These are phyloP conservation scores for Picochlorum sp. DNA, from an alignment of 139 green algal species.

Conservation along the genomic window DNA sequence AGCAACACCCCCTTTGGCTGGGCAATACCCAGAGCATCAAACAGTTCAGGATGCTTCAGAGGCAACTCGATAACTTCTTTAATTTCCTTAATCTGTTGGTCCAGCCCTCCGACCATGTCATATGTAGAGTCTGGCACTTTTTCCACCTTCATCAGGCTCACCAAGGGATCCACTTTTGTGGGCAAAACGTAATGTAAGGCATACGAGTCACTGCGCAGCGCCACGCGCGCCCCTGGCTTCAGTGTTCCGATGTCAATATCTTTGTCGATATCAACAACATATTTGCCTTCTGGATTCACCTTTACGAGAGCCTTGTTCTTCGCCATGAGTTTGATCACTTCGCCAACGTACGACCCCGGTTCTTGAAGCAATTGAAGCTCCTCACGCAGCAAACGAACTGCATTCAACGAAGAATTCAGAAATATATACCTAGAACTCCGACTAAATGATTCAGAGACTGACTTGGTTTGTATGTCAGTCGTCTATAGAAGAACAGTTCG, in stretches of 20 bases:
- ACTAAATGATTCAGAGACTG: too few species aligned
- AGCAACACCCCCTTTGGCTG: conserved; percentile 78
- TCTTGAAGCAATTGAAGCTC: conserved; percentile 97
- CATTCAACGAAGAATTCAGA: too few species aligned
- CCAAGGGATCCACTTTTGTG: conserved; percentile 82
- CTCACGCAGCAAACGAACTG: conserved; percentile 91
- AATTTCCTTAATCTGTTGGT: conserved; percentile 99
- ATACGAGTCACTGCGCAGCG: conserved; percentile 96
- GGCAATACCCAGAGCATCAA: conserved; percentile 95
- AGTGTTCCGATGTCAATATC: conserved; percentile 73
- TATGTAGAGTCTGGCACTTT: conserved; percentile 99
- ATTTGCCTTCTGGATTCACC: conserved; percentile 97
- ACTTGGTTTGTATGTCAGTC: background rate
- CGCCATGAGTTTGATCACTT: conserved; percentile 99
- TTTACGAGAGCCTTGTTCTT: conserved; percentile 99
- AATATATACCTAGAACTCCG: too few species aligned
- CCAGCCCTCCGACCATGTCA: conserved; percentile 98
- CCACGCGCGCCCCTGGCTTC: conserved; percentile 72
- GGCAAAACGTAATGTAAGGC: conserved; percentile 90
- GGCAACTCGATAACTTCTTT: conserved; percentile 99
- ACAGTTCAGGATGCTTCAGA: conserved; percentile 99
- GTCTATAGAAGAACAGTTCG: background rate
- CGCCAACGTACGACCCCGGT: conserved; percentile 95
- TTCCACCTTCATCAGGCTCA: conserved; percentile 98
- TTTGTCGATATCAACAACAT: conserved; percentile 97